These are phyloP conservation scores for Mycena olivaceomarginata DNA, from an alignment of 768 basidiomycete genomes.

Conservation along the genomic window DNA sequence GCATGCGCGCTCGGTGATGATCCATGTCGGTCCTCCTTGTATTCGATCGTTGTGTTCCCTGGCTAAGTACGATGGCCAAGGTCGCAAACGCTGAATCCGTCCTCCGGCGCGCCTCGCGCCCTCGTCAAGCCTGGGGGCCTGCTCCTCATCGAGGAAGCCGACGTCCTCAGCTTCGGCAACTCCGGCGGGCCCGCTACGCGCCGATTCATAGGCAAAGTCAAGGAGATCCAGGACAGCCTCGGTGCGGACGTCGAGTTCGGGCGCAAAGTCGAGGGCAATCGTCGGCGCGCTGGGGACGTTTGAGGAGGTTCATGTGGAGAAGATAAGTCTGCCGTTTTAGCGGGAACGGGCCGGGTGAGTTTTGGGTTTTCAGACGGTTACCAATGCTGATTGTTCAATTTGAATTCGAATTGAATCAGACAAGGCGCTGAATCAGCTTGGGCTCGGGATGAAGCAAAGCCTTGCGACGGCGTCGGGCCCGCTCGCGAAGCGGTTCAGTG, in stretches of 20 bases:
- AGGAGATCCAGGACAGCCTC: background rate
- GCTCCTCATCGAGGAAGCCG: slow-evolving; percentile 22
- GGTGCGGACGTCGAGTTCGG: slow-evolving; percentile 1
- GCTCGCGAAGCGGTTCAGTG: background rate
- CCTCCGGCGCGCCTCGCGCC: background rate
- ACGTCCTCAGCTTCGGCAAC: background rate
- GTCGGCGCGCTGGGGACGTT: background rate
- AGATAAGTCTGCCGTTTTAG: background rate
- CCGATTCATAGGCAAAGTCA: background rate
- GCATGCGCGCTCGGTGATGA: slow-evolving; percentile 9
- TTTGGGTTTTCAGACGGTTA: too few species aligned
- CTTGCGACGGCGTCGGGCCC: background rate
- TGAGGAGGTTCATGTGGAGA: background rate
- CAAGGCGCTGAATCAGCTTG: background rate
- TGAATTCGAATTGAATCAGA: too few species aligned
- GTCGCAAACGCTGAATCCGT: background rate
- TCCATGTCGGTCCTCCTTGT: background rate
- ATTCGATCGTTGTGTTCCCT: background rate
- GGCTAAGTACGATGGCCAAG: background rate
- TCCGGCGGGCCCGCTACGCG: background rate
- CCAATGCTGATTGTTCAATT: background rate
- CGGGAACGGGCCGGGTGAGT: slow-evolving; percentile 13
- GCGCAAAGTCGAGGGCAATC: slow-evolving; percentile 10
- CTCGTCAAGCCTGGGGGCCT: slow-evolving; percentile 27
- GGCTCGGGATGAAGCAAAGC: background rate